These are phyloP conservation scores for Trifolium fragiferum DNA, from an alignment of 306 rosid species.

Conservation along the genomic window DNA sequence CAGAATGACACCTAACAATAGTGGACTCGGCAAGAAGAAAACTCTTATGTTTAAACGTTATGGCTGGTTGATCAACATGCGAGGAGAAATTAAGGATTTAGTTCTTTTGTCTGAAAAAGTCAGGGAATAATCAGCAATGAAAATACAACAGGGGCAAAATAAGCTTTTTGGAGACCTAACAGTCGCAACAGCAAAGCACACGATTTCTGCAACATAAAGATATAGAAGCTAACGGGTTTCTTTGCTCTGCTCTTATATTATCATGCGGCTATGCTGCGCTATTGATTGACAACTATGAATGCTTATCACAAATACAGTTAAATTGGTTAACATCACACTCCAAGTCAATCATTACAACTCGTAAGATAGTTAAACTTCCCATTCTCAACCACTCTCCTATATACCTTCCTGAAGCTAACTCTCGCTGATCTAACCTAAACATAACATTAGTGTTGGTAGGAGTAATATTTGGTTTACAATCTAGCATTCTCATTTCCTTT, in stretches of 20 bases:
- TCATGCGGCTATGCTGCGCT: background rate
- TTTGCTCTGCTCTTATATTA: background rate
- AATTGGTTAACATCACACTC: background rate
- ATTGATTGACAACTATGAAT: background rate
- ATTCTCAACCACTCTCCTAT: background rate
- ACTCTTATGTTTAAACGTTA: background rate
- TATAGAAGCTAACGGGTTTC: background rate
- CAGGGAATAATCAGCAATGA: background rate
- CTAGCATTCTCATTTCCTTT: background rate
- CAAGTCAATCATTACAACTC: background rate
- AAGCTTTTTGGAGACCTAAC: background rate
- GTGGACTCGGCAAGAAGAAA: background rate
- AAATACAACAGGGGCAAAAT: background rate
- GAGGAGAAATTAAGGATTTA: background rate
- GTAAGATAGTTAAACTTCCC: background rate
- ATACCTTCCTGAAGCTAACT: background rate
- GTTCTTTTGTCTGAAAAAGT: background rate
- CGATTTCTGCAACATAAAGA: background rate
- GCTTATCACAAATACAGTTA: background rate
- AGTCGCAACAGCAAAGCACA: background rate
- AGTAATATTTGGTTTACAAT: background rate
- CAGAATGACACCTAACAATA: background rate
- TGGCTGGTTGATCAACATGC: background rate
- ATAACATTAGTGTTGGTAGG: background rate
- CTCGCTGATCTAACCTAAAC: background rate